Percentiles rank a stretch among this genome's conserved stretches.
These are phyloP conservation scores for Mortierella sp. DNA, from an alignment of 371 early-diverging fungal species.

Conservation along the genomic window DNA sequence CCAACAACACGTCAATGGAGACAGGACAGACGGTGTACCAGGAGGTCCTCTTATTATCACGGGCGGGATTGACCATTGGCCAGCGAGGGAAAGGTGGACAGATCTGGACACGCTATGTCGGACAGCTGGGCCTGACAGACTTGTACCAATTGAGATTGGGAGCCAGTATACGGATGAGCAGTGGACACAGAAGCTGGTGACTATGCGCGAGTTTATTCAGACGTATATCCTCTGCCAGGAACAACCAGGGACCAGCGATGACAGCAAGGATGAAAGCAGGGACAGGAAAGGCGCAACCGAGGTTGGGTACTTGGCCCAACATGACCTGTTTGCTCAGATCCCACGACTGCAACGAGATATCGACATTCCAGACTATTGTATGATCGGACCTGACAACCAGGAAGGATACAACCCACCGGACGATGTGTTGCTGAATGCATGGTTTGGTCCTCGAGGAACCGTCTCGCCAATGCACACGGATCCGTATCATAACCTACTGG, in stretches of 20 bases:
- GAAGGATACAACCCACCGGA: conserved; percentile 58
- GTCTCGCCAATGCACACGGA: conserved; percentile 93
- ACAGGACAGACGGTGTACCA: conserved; percentile 15
- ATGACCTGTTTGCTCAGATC: conserved; percentile 88
- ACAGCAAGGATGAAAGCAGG: background rate
- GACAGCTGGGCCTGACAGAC: conserved; percentile 76
- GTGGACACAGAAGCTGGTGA: conserved; percentile 88
- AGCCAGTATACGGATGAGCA: conserved; percentile 78
- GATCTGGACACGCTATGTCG: conserved; percentile 69
- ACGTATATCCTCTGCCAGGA: conserved; percentile 55
- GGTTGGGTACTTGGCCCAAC: conserved; percentile 90
- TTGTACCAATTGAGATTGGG: conserved; percentile 93
- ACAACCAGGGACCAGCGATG: background rate
- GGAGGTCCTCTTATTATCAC: conserved; percentile 63
- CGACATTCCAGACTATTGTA: conserved; percentile 85
- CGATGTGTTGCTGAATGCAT: conserved; percentile 79
- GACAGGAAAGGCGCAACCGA: background rate
- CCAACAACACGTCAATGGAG: conserved; percentile 37
- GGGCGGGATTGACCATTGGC: conserved; percentile 79
- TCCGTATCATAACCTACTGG: conserved; percentile 86
- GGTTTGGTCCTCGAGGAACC: conserved; percentile 92
- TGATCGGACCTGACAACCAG: conserved; percentile 59
- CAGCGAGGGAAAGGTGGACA: conserved; percentile 77
- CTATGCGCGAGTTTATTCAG: conserved; percentile 80
- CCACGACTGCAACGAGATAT: conserved; percentile 81